Conservation (phyloP, 805 yeast species). For the Clavispora vitiphila region DNA sequence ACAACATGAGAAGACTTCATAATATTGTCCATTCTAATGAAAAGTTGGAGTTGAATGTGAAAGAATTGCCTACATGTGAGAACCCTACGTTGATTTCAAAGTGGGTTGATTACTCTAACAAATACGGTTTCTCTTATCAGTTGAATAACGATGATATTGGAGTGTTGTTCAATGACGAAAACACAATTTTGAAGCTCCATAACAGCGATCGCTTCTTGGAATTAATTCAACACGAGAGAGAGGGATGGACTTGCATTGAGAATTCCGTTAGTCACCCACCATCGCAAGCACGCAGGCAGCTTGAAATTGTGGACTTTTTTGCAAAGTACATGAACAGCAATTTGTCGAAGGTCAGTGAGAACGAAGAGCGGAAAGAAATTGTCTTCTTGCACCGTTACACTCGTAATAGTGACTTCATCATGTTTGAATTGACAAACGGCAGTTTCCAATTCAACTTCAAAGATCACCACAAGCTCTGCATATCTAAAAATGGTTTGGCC, state of each 20-base stretch:
- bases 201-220: slow-evolving; percentile 64
- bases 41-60: slow-evolving; percentile 22
- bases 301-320: slow-evolving; percentile 83
- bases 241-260: slow-evolving; percentile 45
- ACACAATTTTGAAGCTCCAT: slow-evolving; percentile 69
- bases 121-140: slow-evolving; percentile 93
- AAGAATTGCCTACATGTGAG: slow-evolving; percentile 40
- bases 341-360: slow-evolving; percentile 72
- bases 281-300: slow-evolving; percentile 54
- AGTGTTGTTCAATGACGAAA: slow-evolving; percentile 80
- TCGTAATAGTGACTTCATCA: slow-evolving; percentile 72
- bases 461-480: slow-evolving; percentile 86
- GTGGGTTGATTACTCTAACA: slow-evolving; percentile 97
- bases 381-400: slow-evolving; percentile 80
- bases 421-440: slow-evolving; percentile 92
- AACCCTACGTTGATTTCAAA: slow-evolving; percentile 77
- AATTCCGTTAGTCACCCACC: slow-evolving; percentile 42
- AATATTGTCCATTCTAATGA: slow-evolving; percentile 25
- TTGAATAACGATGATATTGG: slow-evolving; percentile 87
- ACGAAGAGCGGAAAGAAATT: slow-evolving; percentile 56
- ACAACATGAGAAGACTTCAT: slow-evolving; percentile 40
- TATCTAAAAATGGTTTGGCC: slow-evolving; percentile 69
- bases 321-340: slow-evolving; percentile 90
- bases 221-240: slow-evolving; percentile 41
- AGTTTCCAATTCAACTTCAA: slow-evolving; percentile 91